Conservation (phyloP, 2,329 filamentous ascomycete genomes). For the Apiospora arundinis region DNA sequence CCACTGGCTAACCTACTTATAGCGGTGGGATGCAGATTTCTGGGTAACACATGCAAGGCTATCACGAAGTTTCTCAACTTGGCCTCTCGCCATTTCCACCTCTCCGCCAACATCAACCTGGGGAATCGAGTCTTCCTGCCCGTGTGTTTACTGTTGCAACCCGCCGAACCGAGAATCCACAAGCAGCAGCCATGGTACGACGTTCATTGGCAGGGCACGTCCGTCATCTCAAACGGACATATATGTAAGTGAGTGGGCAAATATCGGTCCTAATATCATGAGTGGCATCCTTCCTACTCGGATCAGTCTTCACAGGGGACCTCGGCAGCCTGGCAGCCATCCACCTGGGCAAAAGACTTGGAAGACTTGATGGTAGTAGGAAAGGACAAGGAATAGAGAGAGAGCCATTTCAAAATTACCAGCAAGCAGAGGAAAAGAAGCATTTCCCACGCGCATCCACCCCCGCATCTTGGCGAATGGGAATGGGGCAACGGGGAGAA, state of each 20-base stretch:
- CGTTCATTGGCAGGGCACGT: not conserved
- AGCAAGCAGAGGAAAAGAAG: conserved; percentile 10
- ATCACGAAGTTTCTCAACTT: not conserved
- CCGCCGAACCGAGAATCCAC: not conserved
- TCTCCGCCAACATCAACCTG: not conserved
- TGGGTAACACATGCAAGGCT: conserved; percentile 6
- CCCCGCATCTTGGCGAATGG: conserved; percentile 17
- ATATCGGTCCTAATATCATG: not conserved
- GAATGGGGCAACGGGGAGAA: not conserved
- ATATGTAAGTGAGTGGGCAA: not conserved
- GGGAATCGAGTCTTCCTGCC: not conserved
- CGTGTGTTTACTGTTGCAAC: conserved; percentile 2
- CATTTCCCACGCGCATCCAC: not conserved
- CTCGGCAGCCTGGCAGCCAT: not conserved
- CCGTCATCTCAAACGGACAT: not conserved
- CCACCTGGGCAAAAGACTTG: no score
- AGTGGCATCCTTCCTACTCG: not conserved
- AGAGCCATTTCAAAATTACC: no score
- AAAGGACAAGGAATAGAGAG: not conserved
- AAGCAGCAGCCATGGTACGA: not conserved
- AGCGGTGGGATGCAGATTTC: not conserved
- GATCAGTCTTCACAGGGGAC: not conserved
- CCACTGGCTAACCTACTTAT: no score
- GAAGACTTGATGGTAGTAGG: not conserved
- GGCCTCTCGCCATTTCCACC: not conserved